Evolutionary conservation across 805 yeast species (phyloP).

Genomic region (Metschnikowia lochheadii): DNA sequence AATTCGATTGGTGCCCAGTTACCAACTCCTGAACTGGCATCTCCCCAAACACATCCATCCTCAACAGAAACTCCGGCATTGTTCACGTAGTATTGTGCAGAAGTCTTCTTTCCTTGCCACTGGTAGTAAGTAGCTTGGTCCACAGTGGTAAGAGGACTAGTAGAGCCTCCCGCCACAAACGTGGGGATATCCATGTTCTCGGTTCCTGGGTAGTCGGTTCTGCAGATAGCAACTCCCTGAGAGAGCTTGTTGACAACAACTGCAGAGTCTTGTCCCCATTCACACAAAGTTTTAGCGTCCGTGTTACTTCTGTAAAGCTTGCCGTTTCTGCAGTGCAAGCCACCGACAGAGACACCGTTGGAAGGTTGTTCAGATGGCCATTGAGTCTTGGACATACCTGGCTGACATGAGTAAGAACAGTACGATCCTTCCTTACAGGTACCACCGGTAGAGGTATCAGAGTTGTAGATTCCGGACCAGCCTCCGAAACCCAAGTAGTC

Average conservation of each 20-base stretch:
- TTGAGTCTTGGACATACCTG: constrained; percentile 99
- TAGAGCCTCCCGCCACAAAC: constrained; percentile 61
- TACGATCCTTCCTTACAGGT: constrained; percentile 83
- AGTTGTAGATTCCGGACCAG: constrained; percentile 69
- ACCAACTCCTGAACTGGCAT: constrained; percentile 73
- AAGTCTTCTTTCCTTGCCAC: constrained; percentile 79
- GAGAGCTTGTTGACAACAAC: constrained; percentile 59
- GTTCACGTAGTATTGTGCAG: constrained; percentile 96
- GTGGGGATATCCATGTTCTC: constrained; percentile 98
- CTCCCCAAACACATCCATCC: constrained; percentile 96
- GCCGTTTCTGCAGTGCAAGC: constrained; percentile 81
- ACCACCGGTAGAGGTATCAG: constrained; percentile 57
- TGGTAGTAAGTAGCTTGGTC: constrained; percentile 67
- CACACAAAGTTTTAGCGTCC: constrained; percentile 67
- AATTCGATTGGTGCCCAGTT: constrained; percentile 97
- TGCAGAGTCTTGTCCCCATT: constrained; percentile 77
- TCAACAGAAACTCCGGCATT: constrained; percentile 87
- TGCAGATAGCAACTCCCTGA: constrained; percentile 80
- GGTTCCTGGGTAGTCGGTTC: constrained; percentile 99
- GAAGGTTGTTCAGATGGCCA: constrained; percentile 90
- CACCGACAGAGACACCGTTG: constrained; percentile 90
- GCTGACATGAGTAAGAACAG: constrained; percentile 97
- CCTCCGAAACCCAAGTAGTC: constrained; percentile 77
- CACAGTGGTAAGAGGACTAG: constrained; percentile 72
- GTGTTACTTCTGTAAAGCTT: constrained; percentile 78